These are phyloP conservation scores for Arachnomyces sp. DNA, from an alignment of 2,329 filamentous ascomycete genomes.

Conservation along the genomic window DNA sequence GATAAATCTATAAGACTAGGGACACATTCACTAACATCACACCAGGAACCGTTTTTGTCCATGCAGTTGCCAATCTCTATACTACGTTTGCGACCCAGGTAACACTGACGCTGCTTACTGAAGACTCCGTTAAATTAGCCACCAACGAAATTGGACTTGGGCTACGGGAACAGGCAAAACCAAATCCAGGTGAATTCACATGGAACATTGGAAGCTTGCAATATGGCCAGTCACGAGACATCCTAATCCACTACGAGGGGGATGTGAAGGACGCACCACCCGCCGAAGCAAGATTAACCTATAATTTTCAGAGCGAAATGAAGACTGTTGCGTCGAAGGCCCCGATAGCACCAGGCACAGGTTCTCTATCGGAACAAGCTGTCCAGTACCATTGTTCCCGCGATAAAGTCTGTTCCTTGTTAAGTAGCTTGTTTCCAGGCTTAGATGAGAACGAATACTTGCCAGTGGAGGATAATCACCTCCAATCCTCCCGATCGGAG, in stretches of 20 bases:
- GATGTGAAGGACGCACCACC: conserved; percentile 10
- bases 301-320: conserved; percentile 8
- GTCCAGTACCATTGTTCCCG: conserved; percentile 48
- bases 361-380: conserved; percentile 4
- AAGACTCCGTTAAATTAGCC: conserved; percentile 11
- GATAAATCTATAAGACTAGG: neutral
- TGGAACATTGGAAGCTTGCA: conserved; percentile 44
- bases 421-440: conserved; percentile 41
- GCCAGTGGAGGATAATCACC: neutral
- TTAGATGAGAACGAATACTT: conserved; percentile 31
- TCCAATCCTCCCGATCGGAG: conserved; percentile 11
- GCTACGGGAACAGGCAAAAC: conserved; percentile 34
- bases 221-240: conserved; percentile 54
- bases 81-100: conserved; percentile 49
- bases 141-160: conserved; percentile 25
- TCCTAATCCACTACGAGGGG: conserved; percentile 39
- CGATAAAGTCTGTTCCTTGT: conserved; percentile 43
- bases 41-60: conserved; percentile 50
- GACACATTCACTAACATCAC: conserved; percentile 1
- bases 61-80: conserved; percentile 55
- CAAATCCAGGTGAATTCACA: conserved; percentile 26
- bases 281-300: conserved; percentile 21
- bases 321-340: conserved; percentile 5
- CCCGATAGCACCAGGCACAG: neutral
- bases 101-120: conserved; percentile 31